These are phyloP conservation scores for Phytopythium ostracodes DNA, from an alignment of 352 stramenopile genomes.

Conservation along the genomic window DNA sequence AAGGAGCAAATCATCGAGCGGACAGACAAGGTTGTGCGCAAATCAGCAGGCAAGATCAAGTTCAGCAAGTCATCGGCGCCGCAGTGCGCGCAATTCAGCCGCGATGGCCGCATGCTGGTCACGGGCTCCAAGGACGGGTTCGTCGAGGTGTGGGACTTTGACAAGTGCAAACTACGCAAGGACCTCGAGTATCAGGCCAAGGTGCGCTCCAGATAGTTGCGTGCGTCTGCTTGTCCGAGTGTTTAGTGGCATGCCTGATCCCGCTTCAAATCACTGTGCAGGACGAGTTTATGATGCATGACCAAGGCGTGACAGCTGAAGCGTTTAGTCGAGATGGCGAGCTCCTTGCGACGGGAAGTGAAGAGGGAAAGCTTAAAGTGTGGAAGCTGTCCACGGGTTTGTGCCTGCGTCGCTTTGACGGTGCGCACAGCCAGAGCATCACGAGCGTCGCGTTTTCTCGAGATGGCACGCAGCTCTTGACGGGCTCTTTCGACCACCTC, in stretches of 20 bases:
- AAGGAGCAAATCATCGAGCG: constrained; percentile 58
- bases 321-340: constrained; percentile 85
- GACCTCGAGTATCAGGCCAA: constrained; percentile 93
- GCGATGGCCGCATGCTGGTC: constrained; percentile 85
- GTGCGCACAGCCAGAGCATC: constrained; percentile 74
- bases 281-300: constrained; percentile 93
- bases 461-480: constrained; percentile 89
- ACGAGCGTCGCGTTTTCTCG: constrained; percentile 88
- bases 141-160: constrained; percentile 92
- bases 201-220: constrained; percentile 14
- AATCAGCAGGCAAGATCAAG: constrained; percentile 83
- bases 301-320: constrained; percentile 81
- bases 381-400: constrained; percentile 90
- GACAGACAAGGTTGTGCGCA: constrained; percentile 57
- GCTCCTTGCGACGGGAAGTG: constrained; percentile 85
- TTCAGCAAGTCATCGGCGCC: constrained; percentile 83
- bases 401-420: constrained; percentile 88
- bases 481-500: constrained; percentile 85
- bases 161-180: constrained; percentile 87
- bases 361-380: constrained; percentile 88
- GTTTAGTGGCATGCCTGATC: not conserved
- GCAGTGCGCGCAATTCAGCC: constrained; percentile 85
- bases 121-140: constrained; percentile 94
- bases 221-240: not conserved
- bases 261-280: constrained; percentile 5